Evolutionary conservation across 768 basidiomycete species (phyloP).

Genomic region (Suillus subalutaceus): DNA sequence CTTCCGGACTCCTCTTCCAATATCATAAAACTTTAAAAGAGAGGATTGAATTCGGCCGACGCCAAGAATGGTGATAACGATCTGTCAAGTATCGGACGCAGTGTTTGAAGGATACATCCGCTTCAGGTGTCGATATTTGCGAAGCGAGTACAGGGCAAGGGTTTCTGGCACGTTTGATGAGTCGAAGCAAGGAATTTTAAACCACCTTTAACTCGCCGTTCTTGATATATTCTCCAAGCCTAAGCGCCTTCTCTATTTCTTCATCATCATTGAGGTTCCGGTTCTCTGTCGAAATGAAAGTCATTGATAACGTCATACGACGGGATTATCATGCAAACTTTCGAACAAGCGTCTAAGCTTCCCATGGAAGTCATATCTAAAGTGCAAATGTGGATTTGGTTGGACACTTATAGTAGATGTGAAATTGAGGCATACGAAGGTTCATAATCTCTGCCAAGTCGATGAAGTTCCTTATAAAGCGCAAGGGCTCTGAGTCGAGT

Average conservation of each 20-base stretch:
- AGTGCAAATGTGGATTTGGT: conserved; percentile 12
- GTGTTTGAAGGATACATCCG: conserved; percentile 60
- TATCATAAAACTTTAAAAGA: not conserved
- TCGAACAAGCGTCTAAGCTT: conserved; percentile 74
- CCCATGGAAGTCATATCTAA: conserved; percentile 77
- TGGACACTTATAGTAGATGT: conserved; percentile 4
- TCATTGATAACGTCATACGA: not conserved
- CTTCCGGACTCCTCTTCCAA: not conserved
- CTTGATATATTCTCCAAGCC: conserved; percentile 82
- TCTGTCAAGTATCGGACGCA: conserved; percentile 12
- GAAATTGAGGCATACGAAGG: conserved; percentile 57
- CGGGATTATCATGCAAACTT: conserved; percentile 41
- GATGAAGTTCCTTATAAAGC: conserved; percentile 81
- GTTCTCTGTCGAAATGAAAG: conserved; percentile 53
- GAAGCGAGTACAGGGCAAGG: conserved; percentile 76
- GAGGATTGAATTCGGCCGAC: not conserved
- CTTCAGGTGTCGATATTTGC: conserved; percentile 82
- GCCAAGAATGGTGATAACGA: not conserved
- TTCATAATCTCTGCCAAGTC: conserved; percentile 83
- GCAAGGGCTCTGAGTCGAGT: conserved; percentile 67
- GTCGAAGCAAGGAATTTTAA: not conserved
- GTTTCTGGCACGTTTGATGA: conserved; percentile 54
- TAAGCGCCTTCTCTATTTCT: conserved; percentile 77
- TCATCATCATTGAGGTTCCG: conserved; percentile 61
- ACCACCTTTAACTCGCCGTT: conserved; percentile 55